These are phyloP conservation scores for Stenocarpella maydis DNA, from an alignment of 2,329 filamentous ascomycete species.

Conservation along the genomic window DNA sequence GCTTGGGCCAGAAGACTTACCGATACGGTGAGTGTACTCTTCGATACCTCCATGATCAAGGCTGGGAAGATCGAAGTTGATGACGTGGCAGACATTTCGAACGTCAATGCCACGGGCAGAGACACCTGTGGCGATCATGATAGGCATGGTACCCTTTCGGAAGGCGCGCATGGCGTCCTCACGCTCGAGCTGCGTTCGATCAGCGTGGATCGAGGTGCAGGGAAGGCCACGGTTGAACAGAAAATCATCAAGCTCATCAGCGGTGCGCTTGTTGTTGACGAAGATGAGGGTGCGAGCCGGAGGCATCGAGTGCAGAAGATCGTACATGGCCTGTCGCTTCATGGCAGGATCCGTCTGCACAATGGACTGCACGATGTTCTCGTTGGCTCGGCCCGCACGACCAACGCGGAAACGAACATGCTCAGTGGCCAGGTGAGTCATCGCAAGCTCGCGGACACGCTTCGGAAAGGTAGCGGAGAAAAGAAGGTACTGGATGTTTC, in stretches of 20 bases:
- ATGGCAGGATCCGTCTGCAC: conserved; percentile 68
- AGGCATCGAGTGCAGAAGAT: conserved; percentile 74
- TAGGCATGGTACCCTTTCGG: conserved; percentile 75
- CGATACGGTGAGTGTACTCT: conserved; percentile 95
- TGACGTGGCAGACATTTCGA: conserved; percentile 84
- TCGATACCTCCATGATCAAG: conserved; percentile 83
- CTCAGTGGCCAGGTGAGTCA: conserved; percentile 75
- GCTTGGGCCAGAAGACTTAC: conserved; percentile 55
- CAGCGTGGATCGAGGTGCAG: conserved; percentile 86
- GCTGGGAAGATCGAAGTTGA: conserved; percentile 90
- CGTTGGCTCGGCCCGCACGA: conserved; percentile 82
- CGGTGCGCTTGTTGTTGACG: conserved; percentile 80
- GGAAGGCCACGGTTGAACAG: conserved; percentile 83
- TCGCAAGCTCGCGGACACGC: conserved; percentile 77
- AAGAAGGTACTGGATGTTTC: conserved; percentile 75
- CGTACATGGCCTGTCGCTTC: conserved; percentile 77
- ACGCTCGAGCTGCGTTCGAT: conserved; percentile 88
- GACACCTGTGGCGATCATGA: conserved; percentile 87
- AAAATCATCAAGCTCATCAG: conserved; percentile 87
- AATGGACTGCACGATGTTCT: conserved; percentile 83
- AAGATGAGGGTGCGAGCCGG: conserved; percentile 89
- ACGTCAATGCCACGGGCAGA: conserved; percentile 90
- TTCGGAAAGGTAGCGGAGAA: conserved; percentile 97
- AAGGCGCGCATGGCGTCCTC: conserved; percentile 92
- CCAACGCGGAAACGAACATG: conserved; percentile 87